Conservation (phyloP, 176 grass and related monocot genomes). For the Pharus latifolius region DNA sequence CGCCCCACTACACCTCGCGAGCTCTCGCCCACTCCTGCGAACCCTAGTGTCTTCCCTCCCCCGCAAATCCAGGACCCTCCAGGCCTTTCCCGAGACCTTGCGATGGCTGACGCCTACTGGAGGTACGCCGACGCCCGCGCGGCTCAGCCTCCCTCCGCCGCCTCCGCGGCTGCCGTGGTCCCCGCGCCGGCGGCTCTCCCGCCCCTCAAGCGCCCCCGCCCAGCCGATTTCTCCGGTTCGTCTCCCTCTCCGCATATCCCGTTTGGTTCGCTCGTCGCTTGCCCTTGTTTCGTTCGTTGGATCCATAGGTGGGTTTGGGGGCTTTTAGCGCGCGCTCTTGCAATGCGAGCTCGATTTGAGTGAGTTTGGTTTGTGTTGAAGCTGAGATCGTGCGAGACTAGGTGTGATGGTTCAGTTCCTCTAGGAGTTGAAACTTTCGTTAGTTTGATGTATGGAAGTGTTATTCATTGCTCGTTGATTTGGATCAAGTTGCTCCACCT, state of each 20-base stretch:
- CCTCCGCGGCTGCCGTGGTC: not conserved
- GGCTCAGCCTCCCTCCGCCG: not conserved
- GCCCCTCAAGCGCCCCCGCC: conserved; percentile 41
- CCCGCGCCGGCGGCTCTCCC: conserved; percentile 7
- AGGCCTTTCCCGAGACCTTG: not conserved
- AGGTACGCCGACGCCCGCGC: conserved; percentile 47
- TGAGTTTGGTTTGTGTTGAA: not conserved
- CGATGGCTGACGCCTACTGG: conserved; percentile 68
- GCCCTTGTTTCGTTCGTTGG: not conserved
- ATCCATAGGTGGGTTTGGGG: not conserved
- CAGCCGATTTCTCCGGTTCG: conserved; percentile 48
- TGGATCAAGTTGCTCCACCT: not conserved
- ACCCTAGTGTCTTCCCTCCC: not conserved
- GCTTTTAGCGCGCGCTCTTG: not conserved
- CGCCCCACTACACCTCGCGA: not conserved
- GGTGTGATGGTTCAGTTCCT: no score
- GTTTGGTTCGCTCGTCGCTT: not conserved
- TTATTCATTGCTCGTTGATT: no score
- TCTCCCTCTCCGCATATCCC: no score
- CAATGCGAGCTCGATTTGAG: not conserved
- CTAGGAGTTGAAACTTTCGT: no score
- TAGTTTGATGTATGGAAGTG: no score
- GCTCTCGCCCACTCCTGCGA: not conserved
- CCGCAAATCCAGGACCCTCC: not conserved
- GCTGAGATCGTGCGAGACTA: not conserved